Percentiles rank a stretch among this genome's conserved stretches.
Conservation (phyloP, 371 early-diverging fungal species). For the Lichtheimia ornata region DNA sequence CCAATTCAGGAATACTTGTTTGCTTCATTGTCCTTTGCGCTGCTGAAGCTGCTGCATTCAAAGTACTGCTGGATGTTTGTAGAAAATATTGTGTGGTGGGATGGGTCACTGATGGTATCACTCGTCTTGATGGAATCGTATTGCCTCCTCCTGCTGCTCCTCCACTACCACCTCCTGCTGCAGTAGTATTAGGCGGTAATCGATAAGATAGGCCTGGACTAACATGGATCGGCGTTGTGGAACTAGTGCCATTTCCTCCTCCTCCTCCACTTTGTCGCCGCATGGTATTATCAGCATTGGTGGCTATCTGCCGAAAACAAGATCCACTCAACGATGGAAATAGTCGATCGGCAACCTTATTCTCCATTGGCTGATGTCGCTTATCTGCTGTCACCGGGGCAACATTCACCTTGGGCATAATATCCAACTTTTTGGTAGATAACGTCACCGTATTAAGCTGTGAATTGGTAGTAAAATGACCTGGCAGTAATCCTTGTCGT, state of each 20-base stretch:
- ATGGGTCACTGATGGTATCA: slow-evolving; percentile 18
- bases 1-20: no score
- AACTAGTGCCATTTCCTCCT: no score
- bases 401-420: slow-evolving; percentile 22
- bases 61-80: slow-evolving; percentile 27
- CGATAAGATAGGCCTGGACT: neutral
- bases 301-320: neutral
- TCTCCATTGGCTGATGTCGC: neutral
- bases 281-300: neutral
- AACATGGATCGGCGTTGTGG: slow-evolving; percentile 2
- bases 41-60: slow-evolving; percentile 28
- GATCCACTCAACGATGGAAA: neutral
- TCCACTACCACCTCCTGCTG: slow-evolving; percentile 1
- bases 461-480: slow-evolving; percentile 22
- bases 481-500: slow-evolving; percentile 18
- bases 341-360: neutral
- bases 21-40: slow-evolving; percentile 9
- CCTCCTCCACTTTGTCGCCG: neutral
- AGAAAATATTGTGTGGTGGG: slow-evolving; percentile 27
- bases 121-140: slow-evolving; percentile 4
- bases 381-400: slow-evolving; percentile 13
- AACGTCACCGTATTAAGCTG: slow-evolving; percentile 21
- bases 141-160: slow-evolving; percentile 11
- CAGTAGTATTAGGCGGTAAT: slow-evolving; percentile 5
- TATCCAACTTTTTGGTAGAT: slow-evolving; percentile 6